Percentiles rank a stretch among this genome's conserved stretches.
These are phyloP conservation scores for Nevesoporus exiguus DNA, from an alignment of 768 basidiomycete species.

Conservation along the genomic window DNA sequence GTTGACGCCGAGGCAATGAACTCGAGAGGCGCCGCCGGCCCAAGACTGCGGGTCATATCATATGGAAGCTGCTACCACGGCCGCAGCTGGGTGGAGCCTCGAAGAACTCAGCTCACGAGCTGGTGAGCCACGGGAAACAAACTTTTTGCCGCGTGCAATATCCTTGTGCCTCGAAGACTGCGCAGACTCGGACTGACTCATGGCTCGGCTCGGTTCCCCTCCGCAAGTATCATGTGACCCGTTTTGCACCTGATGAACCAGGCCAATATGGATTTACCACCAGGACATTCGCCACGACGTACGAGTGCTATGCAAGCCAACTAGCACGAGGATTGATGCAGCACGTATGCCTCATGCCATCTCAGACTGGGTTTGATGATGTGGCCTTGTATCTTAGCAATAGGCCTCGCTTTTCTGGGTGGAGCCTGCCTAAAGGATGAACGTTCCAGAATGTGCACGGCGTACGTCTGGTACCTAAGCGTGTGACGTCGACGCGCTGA, in stretches of 20 bases:
- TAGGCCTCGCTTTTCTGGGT: too few relatives aligned
- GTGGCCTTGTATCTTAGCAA: neutral
- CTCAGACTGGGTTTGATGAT: neutral
- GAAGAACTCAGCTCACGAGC: too few relatives aligned
- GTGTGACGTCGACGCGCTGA: neutral
- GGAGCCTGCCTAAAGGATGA: too few relatives aligned
- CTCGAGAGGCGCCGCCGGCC: neutral
- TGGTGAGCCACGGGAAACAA: neutral
- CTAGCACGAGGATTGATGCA: neutral
- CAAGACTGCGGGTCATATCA: neutral
- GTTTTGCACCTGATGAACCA: too few relatives aligned
- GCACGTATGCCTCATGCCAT: constrained; percentile 6
- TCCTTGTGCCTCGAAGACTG: neutral
- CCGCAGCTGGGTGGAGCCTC: neutral
- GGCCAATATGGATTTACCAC: too few relatives aligned
- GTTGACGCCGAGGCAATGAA: neutral
- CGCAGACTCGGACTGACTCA: neutral
- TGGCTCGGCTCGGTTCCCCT: neutral
- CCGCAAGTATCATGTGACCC: neutral
- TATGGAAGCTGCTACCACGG: neutral
- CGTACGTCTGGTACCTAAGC: neutral
- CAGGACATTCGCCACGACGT: neutral
- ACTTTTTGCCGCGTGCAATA: neutral
- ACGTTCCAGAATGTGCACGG: too few relatives aligned
- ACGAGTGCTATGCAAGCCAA: too few relatives aligned